Percentiles rank a stretch among this genome's conserved stretches.
Evolutionary conservation across 768 basidiomycete genomes (phyloP).

Genomic region (Boletus rubescentipes): DNA sequence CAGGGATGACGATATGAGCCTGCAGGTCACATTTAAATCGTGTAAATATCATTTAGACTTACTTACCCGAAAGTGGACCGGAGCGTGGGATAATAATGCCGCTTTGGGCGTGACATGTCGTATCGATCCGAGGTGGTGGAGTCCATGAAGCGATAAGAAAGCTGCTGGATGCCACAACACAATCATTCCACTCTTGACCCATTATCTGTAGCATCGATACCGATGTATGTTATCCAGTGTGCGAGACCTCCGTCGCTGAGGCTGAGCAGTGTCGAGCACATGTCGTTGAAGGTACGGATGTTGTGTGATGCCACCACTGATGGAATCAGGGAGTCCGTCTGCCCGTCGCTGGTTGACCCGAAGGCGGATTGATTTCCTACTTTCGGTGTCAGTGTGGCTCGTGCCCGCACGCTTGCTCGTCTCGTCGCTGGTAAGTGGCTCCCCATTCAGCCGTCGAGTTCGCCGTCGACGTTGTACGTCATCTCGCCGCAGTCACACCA

Average conservation of each 20-base stretch:
- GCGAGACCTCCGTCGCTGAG: constrained; percentile 10
- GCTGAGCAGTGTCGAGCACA: constrained; percentile 7
- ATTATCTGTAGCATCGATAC: constrained; percentile 13
- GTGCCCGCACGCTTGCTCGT: background rate
- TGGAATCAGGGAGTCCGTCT: background rate
- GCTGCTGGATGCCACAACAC: background rate
- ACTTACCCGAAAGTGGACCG: no score
- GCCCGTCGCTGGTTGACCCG: background rate
- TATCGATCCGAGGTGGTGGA: constrained; percentile 26
- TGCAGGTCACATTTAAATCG: no score
- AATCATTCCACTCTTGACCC: constrained; percentile 14
- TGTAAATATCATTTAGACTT: no score
- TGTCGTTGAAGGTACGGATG: constrained; percentile 14
- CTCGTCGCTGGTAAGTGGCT: background rate
- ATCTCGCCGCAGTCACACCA: background rate
- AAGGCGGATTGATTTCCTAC: background rate
- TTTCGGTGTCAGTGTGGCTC: background rate
- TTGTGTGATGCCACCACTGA: constrained; percentile 5
- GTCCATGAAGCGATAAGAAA: constrained; percentile 22
- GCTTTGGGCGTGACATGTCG: constrained; percentile 4
- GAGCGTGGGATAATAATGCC: background rate
- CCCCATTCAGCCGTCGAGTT: constrained; percentile 7
- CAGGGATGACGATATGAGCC: no score
- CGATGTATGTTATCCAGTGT: background rate
- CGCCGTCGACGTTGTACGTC: constrained; percentile 18